Evolutionary conservation across 306 rosid genomes (phyloP), one percentile per base, ranked within the genome.

Genomic region (Urtica urens): DNA sequence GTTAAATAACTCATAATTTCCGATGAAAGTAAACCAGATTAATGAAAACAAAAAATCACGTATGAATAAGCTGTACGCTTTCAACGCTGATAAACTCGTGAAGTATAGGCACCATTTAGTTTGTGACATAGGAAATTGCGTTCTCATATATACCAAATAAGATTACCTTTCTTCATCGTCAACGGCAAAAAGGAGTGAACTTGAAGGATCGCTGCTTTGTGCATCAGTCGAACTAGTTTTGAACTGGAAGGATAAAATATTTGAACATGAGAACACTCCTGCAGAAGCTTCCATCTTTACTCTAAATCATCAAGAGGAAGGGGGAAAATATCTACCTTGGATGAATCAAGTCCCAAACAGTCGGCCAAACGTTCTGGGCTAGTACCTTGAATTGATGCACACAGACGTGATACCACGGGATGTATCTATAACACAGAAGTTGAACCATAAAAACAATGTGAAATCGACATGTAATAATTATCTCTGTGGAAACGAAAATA

Each of bases 401-500:
- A 90, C 53, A 90, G 92, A 49, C 97, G 87, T 39, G 97, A 90
- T 55, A 90, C 87, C 61, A 90, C 95, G 1, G 97, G 97, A 74
- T 84, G 95, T 63, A 90, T 85, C 97, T 90, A 81, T 59, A 52
- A 3, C 3, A 38, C 30, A 27, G 41, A 58, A 53, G n/a, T 33
- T 46, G 50, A 60, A 38, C 49, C 41, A 23, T 72, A 60, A 75
- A 44, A 4, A 26, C 51, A 55, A 62, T 51, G 27, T 29, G 28
- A 23, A 51, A 16, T 17, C 29, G 12, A 43, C n/a, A 19, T 43
- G 19, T 43, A 8, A 20, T 23, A 38, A 14, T 35, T 46, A 23
- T 31, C 10, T 30, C 49, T 31, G 30, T 14, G 38, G 39, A 37
- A 52, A 56, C 35, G 25, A 42, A 7, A 39, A 33, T 23, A n/a